Conservation (phyloP, 192 early-diverging fungal genomes). For the Coemansia sp. region DNA sequence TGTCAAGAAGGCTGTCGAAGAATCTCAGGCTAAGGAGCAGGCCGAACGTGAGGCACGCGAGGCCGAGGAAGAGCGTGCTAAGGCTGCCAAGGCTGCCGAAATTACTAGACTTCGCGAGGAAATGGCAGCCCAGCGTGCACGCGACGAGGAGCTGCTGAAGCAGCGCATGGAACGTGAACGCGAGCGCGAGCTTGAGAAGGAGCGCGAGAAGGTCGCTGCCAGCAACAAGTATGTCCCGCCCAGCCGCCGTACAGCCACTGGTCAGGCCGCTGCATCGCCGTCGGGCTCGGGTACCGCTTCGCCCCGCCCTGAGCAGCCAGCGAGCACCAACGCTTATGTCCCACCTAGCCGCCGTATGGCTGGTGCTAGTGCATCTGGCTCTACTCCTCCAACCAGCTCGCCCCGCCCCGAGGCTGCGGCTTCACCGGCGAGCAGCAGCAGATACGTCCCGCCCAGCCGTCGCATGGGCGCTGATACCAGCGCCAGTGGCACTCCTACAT, state of each 20-base stretch:
- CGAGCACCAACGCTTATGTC: constrained; percentile 23
- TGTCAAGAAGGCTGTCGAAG: constrained; percentile 40
- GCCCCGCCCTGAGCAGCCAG: constrained; percentile 6
- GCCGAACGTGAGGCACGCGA: constrained; percentile 44
- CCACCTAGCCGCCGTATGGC: constrained; percentile 38
- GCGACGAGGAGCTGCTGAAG: constrained; percentile 47
- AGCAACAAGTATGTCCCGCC: constrained; percentile 43
- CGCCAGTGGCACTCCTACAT: not conserved
- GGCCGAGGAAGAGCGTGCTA: constrained; percentile 30
- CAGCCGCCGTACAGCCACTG: constrained; percentile 20
- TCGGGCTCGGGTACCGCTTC: constrained; percentile 1
- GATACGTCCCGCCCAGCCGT: constrained; percentile 33
- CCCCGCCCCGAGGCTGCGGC: constrained; percentile 1
- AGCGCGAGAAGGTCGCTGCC: constrained; percentile 13
- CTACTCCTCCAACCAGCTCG: not conserved
- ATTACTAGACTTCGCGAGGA: constrained; percentile 40
- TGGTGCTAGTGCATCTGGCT: not conserved
- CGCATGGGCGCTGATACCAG: constrained; percentile 6
- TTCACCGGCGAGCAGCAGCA: constrained; percentile 8
- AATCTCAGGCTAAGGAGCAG: constrained; percentile 51
- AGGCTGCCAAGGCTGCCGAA: constrained; percentile 46
- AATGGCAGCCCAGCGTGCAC: constrained; percentile 42
- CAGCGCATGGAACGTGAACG: constrained; percentile 47
- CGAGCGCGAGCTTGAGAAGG: constrained; percentile 25
- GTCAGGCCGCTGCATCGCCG: constrained; percentile 7